phyloP scores from a whole-genome alignment of 75 land plant species.

The Sequoiadendron giganteum region DNA sequence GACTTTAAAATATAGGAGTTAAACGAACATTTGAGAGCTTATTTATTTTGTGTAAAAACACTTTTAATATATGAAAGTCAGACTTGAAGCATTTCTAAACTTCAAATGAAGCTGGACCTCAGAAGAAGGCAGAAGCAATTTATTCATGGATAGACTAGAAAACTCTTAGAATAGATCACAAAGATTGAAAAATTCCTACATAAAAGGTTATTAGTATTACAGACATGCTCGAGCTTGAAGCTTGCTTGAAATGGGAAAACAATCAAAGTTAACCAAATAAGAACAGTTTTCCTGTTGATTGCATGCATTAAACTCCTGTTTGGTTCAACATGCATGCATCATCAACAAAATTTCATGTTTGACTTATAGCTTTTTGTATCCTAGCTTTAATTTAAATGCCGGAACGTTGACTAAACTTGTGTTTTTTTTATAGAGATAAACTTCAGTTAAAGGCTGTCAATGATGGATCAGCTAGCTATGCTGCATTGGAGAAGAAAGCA shows the following conservation, averaged over 20 bases:
- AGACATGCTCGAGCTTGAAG: neutral
- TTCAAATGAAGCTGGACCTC: neutral
- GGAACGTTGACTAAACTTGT: neutral
- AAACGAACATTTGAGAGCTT: neutral
- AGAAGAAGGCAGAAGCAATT: neutral
- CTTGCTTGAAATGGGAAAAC: neutral
- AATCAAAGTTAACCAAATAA: neutral
- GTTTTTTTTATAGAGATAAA: constrained; percentile 65
- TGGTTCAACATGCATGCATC: neutral
- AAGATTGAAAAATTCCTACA: neutral
- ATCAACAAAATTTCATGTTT: neutral
- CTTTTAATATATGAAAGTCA: neutral
- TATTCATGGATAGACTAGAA: neutral
- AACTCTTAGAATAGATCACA: neutral
- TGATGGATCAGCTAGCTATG: constrained; percentile 87
- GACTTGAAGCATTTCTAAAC: neutral
- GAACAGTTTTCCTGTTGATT: neutral
- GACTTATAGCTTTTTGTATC: neutral
- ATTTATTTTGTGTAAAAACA: neutral
- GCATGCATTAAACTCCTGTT: neutral
- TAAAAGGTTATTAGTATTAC: neutral
- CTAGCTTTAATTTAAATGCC: neutral
- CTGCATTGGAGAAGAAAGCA: constrained; percentile 92
- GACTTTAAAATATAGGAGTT: neutral
- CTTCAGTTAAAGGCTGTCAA: constrained; percentile 76